Evolutionary conservation across 2,329 filamentous ascomycete genomes (phyloP), one percentile per base, ranked within the genome.

Genomic region (Xylaria sp.): DNA sequence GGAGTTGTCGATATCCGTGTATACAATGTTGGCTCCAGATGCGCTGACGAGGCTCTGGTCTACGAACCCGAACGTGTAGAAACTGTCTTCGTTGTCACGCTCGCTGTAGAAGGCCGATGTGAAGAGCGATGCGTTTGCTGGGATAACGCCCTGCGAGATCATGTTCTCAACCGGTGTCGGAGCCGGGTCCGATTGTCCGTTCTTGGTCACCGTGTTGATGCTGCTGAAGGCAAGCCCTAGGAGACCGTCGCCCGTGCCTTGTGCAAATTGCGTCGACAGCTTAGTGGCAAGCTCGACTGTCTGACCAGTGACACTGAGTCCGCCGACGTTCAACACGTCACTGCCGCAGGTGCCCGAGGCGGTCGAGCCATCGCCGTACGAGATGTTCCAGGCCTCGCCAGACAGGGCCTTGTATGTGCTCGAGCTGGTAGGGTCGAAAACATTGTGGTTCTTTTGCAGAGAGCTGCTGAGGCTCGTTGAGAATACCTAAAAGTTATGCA

Each of bases 51-150:
- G 84, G 30, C 86, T 83, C 71, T 90, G 76, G 74, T 93, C 90
- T 73, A 93, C 89, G 78, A 84, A 91, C 19, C 91, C 91, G 72
- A 93, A 93, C 1, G 90, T 92, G 80, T 91, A 93, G 81, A 92
- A 93, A 14, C 59, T 57, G 50, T 62, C 61, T 58, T 81, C 75
- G 65, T 84, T 78, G 73, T 89, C 86, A 57, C 84, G 81, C 80
- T 84, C 81, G 72, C 85, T 84, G 71, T 88, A 88, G 57, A 92
- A 83, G 67, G 88, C 88, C 30, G 84, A 87, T 0, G 89, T 92
- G 79, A 92, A 92, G 4, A 92, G 82, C 75, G 88, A 82, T 3
- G 84, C 76, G 0, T 81, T 80, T 55, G 83, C 78, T 7, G 85
- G 82, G 79, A 88, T 67, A 75, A 80, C 78, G 1, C 77, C 71